A percentile compares a stretch with the other conserved stretches of the same genome.
Evolutionary conservation across 345 rosid species (phyloP).

Genomic region (Excoecaria agallocha): DNA sequence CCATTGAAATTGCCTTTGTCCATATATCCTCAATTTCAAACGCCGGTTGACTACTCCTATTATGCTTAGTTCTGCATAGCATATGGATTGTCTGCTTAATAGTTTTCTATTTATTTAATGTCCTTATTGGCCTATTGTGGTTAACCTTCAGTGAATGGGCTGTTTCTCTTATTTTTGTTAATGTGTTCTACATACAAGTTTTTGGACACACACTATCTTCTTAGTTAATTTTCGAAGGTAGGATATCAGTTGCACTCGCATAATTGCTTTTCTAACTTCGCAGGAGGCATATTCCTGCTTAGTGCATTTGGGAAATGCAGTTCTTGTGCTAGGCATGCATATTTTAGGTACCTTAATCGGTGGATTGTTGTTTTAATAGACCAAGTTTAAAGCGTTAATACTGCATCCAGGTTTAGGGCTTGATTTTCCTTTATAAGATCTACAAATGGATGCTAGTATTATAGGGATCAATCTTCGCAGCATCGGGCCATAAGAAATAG

Average conservation of each 20-base stretch:
- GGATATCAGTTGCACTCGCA: background rate
- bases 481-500: too few species aligned
- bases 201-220: background rate
- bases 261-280: background rate
- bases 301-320: background rate
- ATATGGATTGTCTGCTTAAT: background rate
- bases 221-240: background rate
- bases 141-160: background rate
- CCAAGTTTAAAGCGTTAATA: background rate
- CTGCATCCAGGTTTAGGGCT: background rate
- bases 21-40: too few species aligned
- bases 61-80: background rate
- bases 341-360: background rate
- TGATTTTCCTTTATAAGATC: background rate
- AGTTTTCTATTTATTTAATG: too few species aligned
- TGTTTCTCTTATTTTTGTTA: background rate
- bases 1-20: too few species aligned
- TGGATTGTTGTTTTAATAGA: background rate
- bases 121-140: too few species aligned
- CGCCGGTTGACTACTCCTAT: too few species aligned
- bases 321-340: background rate
- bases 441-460: background rate
- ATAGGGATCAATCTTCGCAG: background rate
- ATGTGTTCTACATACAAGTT: background rate
- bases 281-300: too few species aligned